These are phyloP conservation scores for Macroventuria anomochaeta DNA, from an alignment of 2,329 filamentous ascomycete genomes.

Conservation along the genomic window DNA sequence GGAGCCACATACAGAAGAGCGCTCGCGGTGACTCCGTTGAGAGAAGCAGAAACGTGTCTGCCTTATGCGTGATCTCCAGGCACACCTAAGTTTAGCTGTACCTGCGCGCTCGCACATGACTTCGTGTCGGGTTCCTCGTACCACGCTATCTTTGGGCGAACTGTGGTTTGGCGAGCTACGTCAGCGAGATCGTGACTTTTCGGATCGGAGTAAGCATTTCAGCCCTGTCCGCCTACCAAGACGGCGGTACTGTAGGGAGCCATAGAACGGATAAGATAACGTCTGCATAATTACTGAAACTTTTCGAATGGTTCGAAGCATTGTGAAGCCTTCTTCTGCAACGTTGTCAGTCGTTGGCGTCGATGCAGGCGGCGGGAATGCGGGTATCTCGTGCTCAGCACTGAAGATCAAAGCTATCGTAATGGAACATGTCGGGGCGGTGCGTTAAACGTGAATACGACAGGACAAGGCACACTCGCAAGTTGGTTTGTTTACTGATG, in stretches of 20 bases:
- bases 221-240: slow-evolving; percentile 7
- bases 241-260: not conserved
- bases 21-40: slow-evolving; percentile 4
- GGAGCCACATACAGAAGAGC: slow-evolving; percentile 4
- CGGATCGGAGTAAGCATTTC: slow-evolving; percentile 6
- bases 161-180: slow-evolving; percentile 10
- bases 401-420: not conserved
- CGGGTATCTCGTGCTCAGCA: not conserved
- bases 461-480: not conserved
- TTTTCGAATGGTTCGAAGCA: not conserved
- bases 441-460: not conserved
- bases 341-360: not conserved
- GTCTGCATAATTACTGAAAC: too few species aligned
- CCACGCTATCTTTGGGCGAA: slow-evolving; percentile 11
- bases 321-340: not conserved
- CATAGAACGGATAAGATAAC: too few species aligned
- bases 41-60: slow-evolving; percentile 21
- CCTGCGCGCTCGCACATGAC: slow-evolving; percentile 30
- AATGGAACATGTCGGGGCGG: not conserved
- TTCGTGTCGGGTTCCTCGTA: slow-evolving; percentile 32
- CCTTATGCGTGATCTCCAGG: slow-evolving; percentile 20
- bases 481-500: not conserved
- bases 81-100: slow-evolving; percentile 11
- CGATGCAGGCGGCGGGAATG: too few species aligned
- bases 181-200: slow-evolving; percentile 6